Evolutionary conservation across 305 asterid species (phyloP), one percentile per base, ranked within the genome.

Genomic region (Solanum hybrid): DNA sequence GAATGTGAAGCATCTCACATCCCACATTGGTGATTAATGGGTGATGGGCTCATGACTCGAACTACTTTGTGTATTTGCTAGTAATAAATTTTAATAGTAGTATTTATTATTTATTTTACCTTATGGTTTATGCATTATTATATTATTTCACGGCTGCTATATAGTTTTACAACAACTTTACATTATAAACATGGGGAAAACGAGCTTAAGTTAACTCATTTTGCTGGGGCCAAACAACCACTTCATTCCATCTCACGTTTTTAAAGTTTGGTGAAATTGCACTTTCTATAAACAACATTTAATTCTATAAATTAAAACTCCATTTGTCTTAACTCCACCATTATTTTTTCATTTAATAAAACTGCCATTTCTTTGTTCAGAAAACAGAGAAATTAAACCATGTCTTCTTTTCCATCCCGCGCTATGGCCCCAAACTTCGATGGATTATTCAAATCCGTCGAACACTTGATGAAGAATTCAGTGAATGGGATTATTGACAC

Each of bases 381-480:
- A 10, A 67, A n/a, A 67, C 28, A 67, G 7, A 67, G 75, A 24
- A n/a, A n/a, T 67, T 67, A 67, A 67, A 24, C 29, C 75, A 24
- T 67, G 75, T 67, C 75, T 5, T 67, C 75, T 67, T 67, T 10
- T 67, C 29, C 31, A n/a, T 12, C 8, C 31, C 31, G 75, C 16
- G 7, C 4, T 11, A 24, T 69, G 31, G 4, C 20, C 64, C 64
- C 88, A 64, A 46, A 28, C 29, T 89, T 94, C 2, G 95, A 81
- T 96, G 98, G 98, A 90, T 96, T 69, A 92, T 93, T 94, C 96
- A 94, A 88, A 94, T 95, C 57, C 97, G 95, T 37, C 92, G 84
- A 57, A 92, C 92, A 61, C 91, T 95, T 2, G 96, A 95, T 2
- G 95, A 94, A 33, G 96, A 95, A 87, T 95, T 94, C 29, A 51